A percentile compares a stretch with the other conserved stretches of the same genome.
phyloP scores from a whole-genome alignment of 1,284 basidiomycete genomes.

The Melampsora americana region DNA sequence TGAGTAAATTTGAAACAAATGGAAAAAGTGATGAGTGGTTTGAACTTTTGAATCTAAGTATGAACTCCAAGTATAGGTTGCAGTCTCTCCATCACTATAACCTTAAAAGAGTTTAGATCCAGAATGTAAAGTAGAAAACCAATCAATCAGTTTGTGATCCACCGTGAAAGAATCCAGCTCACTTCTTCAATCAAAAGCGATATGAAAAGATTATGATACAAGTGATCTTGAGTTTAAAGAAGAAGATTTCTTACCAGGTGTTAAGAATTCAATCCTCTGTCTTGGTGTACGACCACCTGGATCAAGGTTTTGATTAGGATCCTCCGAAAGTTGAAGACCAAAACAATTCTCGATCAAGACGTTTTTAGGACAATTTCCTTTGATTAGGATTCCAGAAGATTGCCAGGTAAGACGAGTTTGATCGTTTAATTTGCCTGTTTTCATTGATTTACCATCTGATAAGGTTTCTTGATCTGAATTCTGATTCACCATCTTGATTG shows the following conservation, averaged over 20 bases:
- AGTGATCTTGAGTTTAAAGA: not conserved
- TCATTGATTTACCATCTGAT: not conserved
- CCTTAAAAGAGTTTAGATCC: not conserved
- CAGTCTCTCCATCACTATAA: not conserved
- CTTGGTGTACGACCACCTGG: constrained; percentile 3
- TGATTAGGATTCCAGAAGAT: not conserved
- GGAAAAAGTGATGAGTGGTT: not conserved
- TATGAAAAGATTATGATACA: no score
- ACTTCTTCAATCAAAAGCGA: no score
- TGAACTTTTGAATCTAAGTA: not conserved
- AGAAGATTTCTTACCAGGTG: not conserved
- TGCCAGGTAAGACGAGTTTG: not conserved
- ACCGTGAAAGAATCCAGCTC: no score
- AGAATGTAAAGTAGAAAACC: no score
- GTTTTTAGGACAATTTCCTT: not conserved
- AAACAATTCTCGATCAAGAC: not conserved
- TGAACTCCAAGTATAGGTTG: constrained; percentile 1
- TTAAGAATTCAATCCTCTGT: constrained; percentile 2
- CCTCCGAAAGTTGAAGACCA: not conserved
- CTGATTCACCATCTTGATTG: not conserved
- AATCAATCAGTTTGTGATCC: no score
- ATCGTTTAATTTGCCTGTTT: not conserved
- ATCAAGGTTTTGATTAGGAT: not conserved
- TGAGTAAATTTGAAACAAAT: not conserved
- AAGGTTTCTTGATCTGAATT: not conserved